phyloP scores from a whole-genome alignment of 306 rosid species.

The Acacia melanoxylon region DNA sequence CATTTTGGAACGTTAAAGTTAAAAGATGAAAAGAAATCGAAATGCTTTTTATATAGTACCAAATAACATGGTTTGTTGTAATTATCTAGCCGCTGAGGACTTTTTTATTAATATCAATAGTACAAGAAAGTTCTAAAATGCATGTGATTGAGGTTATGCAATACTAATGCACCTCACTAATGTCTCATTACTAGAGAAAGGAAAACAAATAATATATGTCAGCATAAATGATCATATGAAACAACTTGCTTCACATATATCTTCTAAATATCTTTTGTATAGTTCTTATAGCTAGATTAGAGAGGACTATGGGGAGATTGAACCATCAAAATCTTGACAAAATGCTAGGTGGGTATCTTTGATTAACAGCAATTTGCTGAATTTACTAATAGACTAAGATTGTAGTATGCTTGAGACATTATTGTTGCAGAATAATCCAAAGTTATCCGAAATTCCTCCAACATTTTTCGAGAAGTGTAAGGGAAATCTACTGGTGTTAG shows the following conservation, averaged over 20 bases:
- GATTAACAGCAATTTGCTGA: too few relatives aligned
- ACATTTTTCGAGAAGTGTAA: too few relatives aligned
- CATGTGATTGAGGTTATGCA: conserved; percentile 25
- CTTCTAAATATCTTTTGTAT: background rate
- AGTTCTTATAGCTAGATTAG: too few relatives aligned
- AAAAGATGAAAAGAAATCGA: conserved; percentile 27
- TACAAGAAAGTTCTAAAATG: conserved; percentile 17
- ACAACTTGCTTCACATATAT: conserved; percentile 14
- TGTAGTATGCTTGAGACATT: too few relatives aligned
- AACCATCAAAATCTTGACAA: too few relatives aligned
- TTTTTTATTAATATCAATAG: conserved; percentile 27
- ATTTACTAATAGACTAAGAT: too few relatives aligned
- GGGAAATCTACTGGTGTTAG: too few relatives aligned
- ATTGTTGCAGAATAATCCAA: too few relatives aligned
- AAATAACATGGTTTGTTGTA: background rate
- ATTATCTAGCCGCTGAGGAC: background rate
- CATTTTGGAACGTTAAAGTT: conserved; percentile 30
- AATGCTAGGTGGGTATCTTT: too few relatives aligned
- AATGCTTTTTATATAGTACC: conserved; percentile 37
- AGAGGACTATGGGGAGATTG: too few relatives aligned
- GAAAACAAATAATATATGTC: conserved; percentile 3
- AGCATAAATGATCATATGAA: conserved; percentile 9
- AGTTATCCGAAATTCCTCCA: too few relatives aligned
- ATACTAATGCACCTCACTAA: conserved; percentile 2
- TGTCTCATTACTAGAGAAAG: conserved; percentile 16